These are phyloP conservation scores for Taxawa tesnikishii DNA, from an alignment of 2,329 filamentous ascomycete genomes.

Conservation along the genomic window DNA sequence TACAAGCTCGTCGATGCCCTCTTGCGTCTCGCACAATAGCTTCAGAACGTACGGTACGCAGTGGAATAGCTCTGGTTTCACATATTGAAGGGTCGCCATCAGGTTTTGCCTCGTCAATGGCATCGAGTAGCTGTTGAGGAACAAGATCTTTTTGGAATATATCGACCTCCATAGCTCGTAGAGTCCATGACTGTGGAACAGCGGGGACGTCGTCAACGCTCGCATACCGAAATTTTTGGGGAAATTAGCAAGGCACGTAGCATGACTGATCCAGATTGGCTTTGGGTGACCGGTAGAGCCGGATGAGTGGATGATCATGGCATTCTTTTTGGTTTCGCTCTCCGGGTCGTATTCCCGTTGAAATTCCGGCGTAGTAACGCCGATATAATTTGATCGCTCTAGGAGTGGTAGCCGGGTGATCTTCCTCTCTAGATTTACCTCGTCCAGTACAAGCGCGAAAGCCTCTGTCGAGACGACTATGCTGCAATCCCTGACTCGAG, in stretches of 20 bases:
- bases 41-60: constrained; percentile 54
- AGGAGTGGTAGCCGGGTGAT: constrained; percentile 18
- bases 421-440: constrained; percentile 16
- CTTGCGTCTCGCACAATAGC: constrained; percentile 45
- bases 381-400: constrained; percentile 13
- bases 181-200: constrained; percentile 50
- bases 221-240: constrained; percentile 32
- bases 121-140: constrained; percentile 42
- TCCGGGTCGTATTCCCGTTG: constrained; percentile 10
- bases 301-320: constrained; percentile 37
- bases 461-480: constrained; percentile 14
- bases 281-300: constrained; percentile 53
- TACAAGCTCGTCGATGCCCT: constrained; percentile 28
- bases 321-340: constrained; percentile 21
- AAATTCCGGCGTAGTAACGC: constrained; percentile 10
- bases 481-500: constrained; percentile 29
- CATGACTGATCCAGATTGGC: constrained; percentile 47
- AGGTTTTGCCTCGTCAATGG: constrained; percentile 36
- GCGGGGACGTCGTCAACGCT: constrained; percentile 42
- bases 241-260: constrained; percentile 37
- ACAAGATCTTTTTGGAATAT: constrained; percentile 36
- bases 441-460: constrained; percentile 16
- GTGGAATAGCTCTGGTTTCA: constrained; percentile 41
- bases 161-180: constrained; percentile 43
- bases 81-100: constrained; percentile 14